Evolutionary conservation across 768 basidiomycete species (phyloP).

Genomic region (Xerocomus brunneocitrinus): DNA sequence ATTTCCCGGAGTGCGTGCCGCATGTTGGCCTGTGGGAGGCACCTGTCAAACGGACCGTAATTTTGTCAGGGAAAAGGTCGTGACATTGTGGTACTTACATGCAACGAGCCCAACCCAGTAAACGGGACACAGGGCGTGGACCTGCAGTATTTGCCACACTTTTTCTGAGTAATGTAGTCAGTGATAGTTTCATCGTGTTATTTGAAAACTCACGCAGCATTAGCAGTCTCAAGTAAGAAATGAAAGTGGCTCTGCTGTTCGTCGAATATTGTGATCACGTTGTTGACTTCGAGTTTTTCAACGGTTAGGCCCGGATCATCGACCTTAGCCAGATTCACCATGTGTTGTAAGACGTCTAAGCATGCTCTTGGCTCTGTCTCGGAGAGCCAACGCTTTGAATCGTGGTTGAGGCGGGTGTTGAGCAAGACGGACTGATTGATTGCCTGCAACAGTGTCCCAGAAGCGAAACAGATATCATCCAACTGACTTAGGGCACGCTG

Average conservation of each 20-base stretch:
- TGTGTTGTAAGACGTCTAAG: background rate
- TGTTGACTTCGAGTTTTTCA: background rate
- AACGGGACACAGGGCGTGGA: no score
- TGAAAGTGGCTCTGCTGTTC: background rate
- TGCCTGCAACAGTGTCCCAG: background rate
- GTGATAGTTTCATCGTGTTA: no score
- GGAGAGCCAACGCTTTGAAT: background rate
- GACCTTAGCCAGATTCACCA: background rate
- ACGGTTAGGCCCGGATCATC: no score
- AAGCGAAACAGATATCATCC: background rate
- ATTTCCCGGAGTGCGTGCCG: no score
- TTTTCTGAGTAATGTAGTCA: background rate
- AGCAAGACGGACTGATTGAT: background rate
- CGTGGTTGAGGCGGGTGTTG: background rate
- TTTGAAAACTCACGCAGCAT: background rate
- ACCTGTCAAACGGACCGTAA: no score
- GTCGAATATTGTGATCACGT: background rate
- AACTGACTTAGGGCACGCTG: background rate
- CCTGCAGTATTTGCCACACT: no score
- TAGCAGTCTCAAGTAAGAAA: background rate
- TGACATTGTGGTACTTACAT: no score
- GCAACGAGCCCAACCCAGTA: no score
- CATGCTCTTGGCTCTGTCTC: background rate
- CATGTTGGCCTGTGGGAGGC: no score
- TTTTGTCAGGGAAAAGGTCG: no score